Conservation (phyloP, 2,329 filamentous ascomycete species). For the Sporothrix pallida region DNA sequence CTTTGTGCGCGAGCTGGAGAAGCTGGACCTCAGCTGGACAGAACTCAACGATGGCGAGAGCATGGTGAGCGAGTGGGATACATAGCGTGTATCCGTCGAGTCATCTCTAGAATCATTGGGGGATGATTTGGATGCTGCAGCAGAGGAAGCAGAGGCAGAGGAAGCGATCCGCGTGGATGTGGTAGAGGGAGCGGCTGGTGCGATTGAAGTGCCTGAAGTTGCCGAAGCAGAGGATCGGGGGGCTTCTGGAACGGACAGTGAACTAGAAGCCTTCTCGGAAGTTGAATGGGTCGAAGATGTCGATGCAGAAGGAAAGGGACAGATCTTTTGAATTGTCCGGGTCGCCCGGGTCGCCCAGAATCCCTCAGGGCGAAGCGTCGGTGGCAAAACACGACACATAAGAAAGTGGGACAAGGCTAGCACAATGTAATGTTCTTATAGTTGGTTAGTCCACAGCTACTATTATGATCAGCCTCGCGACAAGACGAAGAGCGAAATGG, state of each 20-base stretch:
- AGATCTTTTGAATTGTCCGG: no score
- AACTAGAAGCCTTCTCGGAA: neutral
- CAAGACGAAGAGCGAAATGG: neutral
- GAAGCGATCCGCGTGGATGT: neutral
- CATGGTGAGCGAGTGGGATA: slow-evolving; percentile 40
- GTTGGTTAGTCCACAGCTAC: neutral
- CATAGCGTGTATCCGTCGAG: neutral
- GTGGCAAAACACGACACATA: no score
- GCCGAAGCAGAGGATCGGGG: neutral
- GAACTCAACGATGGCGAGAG: slow-evolving; percentile 48
- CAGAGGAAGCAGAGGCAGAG: neutral
- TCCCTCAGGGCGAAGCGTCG: no score
- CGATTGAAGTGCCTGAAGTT: neutral
- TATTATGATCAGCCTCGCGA: neutral
- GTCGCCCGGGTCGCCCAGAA: no score
- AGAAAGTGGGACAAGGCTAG: no score
- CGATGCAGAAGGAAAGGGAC: neutral
- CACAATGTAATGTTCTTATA: no score
- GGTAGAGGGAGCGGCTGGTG: neutral
- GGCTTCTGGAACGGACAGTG: neutral
- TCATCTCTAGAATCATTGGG: no score
- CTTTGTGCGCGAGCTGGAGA: slow-evolving; percentile 77
- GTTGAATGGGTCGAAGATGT: neutral
- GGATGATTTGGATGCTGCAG: neutral
- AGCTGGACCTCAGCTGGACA: slow-evolving; percentile 63